phyloP scores from a whole-genome alignment of 169 alveolate species.

The Cardiosporidium cionae region DNA sequence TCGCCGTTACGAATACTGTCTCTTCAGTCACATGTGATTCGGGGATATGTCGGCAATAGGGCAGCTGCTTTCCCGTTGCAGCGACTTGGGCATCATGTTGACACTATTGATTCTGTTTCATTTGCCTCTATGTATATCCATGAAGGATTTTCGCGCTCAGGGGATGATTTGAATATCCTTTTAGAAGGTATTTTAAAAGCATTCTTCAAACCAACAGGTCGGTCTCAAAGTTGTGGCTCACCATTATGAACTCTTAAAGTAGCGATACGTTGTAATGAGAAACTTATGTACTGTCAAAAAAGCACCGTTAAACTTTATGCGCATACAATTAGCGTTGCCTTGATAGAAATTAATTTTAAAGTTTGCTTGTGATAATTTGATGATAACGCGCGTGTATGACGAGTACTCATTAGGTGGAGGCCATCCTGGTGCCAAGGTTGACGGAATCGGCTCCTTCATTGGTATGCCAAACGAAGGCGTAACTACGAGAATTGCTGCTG shows the following conservation, averaged over 20 bases:
- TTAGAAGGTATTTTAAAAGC: slow-evolving; percentile 8
- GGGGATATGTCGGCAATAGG: slow-evolving; percentile 46
- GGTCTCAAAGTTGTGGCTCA: background rate
- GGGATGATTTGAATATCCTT: slow-evolving; percentile 19
- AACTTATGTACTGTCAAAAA: background rate
- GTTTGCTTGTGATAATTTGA: background rate
- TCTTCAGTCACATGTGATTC: slow-evolving; percentile 49
- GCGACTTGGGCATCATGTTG: slow-evolving; percentile 41
- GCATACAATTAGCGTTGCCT: background rate
- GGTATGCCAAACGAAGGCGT: background rate
- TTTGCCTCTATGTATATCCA: slow-evolving; percentile 27
- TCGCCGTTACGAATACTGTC: too few species aligned
- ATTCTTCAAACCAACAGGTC: background rate
- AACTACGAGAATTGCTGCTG: background rate
- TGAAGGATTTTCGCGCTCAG: slow-evolving; percentile 36
- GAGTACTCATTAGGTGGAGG: background rate
- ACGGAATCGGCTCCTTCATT: background rate
- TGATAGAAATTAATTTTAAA: background rate
- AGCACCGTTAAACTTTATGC: background rate
- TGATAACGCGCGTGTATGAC: background rate
- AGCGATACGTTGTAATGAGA: background rate
- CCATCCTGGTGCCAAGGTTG: background rate
- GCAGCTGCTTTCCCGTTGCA: slow-evolving; percentile 51
- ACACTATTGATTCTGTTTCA: slow-evolving; percentile 42
- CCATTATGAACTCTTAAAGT: background rate